A percentile compares a stretch with the other conserved stretches of the same genome.
Conservation (phyloP, 2,329 filamentous ascomycete genomes). For the Aspergillus alliaceus region DNA sequence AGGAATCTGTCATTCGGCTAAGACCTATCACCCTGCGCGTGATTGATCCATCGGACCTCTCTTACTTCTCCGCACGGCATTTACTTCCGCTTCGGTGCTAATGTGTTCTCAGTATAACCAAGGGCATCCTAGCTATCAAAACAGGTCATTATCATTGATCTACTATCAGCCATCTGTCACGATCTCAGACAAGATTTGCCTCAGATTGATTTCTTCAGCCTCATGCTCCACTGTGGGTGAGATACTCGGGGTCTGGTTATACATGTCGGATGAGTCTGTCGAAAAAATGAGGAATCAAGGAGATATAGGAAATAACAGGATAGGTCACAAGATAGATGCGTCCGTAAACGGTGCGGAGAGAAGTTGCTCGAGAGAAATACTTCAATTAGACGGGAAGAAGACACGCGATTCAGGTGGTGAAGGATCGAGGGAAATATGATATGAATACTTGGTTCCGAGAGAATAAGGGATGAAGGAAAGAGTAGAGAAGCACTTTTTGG, state of each 20-base stretch:
- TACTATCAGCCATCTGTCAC: slow-evolving; percentile 13
- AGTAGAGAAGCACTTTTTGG: slow-evolving; percentile 12
- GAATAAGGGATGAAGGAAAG: slow-evolving; percentile 5
- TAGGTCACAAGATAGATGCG: slow-evolving; percentile 14
- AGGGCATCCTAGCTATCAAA: background rate
- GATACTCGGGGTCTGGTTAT: slow-evolving; percentile 8
- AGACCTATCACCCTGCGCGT: background rate
- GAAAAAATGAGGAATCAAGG: slow-evolving; percentile 13
- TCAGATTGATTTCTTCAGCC: slow-evolving; percentile 10
- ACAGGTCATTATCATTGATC: slow-evolving; percentile 17
- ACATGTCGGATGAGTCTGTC: slow-evolving; percentile 13
- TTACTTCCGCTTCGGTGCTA: too few relatives aligned
- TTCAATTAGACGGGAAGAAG: slow-evolving; percentile 14
- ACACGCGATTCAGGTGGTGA: slow-evolving; percentile 10
- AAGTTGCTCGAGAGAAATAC: slow-evolving; percentile 12
- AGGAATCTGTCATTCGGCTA: background rate
- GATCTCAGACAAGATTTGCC: slow-evolving; percentile 13
- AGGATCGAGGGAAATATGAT: slow-evolving; percentile 2
- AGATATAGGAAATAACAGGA: slow-evolving; percentile 10
- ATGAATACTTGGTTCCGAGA: background rate
- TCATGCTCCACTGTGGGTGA: background rate
- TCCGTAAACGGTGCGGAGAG: slow-evolving; percentile 7
- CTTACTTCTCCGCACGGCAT: background rate
- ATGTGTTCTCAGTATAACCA: too few relatives aligned
- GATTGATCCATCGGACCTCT: background rate